These are phyloP conservation scores for Aspergillus niger DNA, from an alignment of 2,329 filamentous ascomycete genomes.

Conservation along the genomic window DNA sequence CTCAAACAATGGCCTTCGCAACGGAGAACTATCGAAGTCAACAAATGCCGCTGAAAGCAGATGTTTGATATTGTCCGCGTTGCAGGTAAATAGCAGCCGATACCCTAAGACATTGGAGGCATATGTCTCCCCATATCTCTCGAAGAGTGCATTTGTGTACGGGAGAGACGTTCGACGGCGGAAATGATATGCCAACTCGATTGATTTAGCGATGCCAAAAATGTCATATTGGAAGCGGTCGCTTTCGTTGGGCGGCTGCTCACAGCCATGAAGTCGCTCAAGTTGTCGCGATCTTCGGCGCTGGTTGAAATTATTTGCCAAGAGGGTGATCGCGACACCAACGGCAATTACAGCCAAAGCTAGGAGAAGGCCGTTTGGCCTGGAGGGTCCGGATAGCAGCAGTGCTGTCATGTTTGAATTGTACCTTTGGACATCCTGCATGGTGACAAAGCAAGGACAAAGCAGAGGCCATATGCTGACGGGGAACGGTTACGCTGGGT, in stretches of 20 bases:
- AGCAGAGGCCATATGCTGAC: neutral
- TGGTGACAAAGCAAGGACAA: neutral
- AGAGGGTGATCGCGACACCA: neutral
- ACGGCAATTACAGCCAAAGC: neutral
- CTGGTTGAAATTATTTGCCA: neutral
- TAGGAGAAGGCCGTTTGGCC: neutral
- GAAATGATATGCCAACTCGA: slow-evolving; percentile 5
- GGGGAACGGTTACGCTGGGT: neutral
- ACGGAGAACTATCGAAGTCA: slow-evolving; percentile 15
- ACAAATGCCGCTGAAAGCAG: slow-evolving; percentile 11
- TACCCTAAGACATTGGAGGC: slow-evolving; percentile 10
- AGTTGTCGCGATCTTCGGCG: neutral
- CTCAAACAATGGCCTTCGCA: slow-evolving; percentile 13
- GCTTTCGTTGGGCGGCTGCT: neutral
- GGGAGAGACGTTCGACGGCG: neutral
- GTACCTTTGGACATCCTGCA: neutral
- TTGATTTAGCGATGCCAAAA: slow-evolving; percentile 2
- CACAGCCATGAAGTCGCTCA: neutral
- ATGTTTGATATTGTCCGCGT: slow-evolving; percentile 13
- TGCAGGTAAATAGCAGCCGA: slow-evolving; percentile 17
- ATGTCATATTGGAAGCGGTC: neutral
- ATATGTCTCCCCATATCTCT: slow-evolving; percentile 14
- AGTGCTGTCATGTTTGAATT: neutral
- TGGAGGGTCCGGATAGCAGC: neutral
- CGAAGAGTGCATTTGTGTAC: slow-evolving; percentile 12